Conservation (phyloP, 1,139 yeast species). For the Suhomyces ambrosiae region DNA sequence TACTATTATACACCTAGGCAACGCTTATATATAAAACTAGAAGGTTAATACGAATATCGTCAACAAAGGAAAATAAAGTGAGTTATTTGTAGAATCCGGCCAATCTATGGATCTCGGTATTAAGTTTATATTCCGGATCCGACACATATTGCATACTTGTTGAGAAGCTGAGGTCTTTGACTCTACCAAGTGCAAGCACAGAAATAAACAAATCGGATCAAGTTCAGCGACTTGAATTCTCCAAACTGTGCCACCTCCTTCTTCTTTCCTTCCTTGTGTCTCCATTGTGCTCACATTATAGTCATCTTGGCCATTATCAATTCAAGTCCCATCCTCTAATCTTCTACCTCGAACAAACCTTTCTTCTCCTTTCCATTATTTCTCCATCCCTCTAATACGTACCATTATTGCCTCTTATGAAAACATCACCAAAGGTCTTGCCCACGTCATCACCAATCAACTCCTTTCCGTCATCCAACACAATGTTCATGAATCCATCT, state of each 20-base stretch:
- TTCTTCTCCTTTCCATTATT: not conserved
- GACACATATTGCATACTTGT: too few species aligned
- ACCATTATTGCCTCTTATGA: slow-evolving; percentile 93
- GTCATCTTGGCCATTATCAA: too few species aligned
- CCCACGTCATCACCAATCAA: slow-evolving; percentile 57
- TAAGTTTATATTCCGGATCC: too few species aligned
- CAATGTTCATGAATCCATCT: slow-evolving; percentile 97
- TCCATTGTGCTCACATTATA: slow-evolving; percentile 1
- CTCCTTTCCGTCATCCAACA: slow-evolving; percentile 77
- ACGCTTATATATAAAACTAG: slow-evolving; percentile 52
- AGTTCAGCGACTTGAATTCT: too few species aligned
- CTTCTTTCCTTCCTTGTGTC: not conserved
- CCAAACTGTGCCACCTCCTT: too few species aligned
- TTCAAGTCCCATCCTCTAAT: not conserved
- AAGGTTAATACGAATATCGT: slow-evolving; percentile 35
- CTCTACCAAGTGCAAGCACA: too few species aligned
- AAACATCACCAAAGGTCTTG: slow-evolving; percentile 76
- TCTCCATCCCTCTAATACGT: slow-evolving; percentile 25
- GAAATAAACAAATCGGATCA: too few species aligned
- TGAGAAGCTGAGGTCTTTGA: too few species aligned
- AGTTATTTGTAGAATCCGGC: not conserved
- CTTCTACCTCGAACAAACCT: not conserved
- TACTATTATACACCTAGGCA: slow-evolving; percentile 24
- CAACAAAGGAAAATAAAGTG: not conserved
- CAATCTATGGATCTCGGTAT: too few species aligned